Evolutionary conservation across 495 filamentous ascomycete species (phyloP).

Genomic region (Bathelium albidoporum): DNA sequence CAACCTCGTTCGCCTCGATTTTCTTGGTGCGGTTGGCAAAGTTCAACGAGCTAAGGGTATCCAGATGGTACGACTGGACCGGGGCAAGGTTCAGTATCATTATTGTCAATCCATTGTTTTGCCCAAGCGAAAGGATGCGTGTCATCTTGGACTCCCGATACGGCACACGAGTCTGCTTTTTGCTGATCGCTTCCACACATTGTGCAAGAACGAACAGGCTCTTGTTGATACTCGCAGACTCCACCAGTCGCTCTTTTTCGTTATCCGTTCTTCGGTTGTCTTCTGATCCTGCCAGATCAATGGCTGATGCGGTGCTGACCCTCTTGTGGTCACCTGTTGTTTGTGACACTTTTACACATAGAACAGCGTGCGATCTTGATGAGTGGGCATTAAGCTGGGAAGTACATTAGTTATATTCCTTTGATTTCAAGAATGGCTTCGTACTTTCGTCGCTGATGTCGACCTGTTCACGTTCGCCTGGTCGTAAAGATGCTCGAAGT

Average conservation of each 20-base stretch:
- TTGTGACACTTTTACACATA: conserved; percentile 79
- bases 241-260: conserved; percentile 81
- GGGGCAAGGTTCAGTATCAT: conserved; percentile 96
- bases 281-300: conserved; percentile 93
- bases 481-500: conserved; percentile 87
- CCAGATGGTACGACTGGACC: conserved; percentile 76
- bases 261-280: conserved; percentile 94
- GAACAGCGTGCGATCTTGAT: conserved; percentile 84
- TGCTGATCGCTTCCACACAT: conserved; percentile 88
- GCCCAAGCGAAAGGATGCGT: conserved; percentile 78
- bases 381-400: conserved; percentile 78
- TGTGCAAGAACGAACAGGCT: conserved; percentile 89
- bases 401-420: background rate
- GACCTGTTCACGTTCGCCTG: conserved; percentile 88
- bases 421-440: background rate
- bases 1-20: conserved; percentile 88
- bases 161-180: conserved; percentile 71
- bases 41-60: conserved; percentile 87
- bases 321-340: conserved; percentile 58
- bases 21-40: conserved; percentile 94
- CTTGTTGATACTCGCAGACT: conserved; percentile 99
- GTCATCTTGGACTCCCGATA: conserved; percentile 98
- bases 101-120: conserved; percentile 89
- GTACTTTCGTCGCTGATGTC: conserved; percentile 79
- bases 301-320: conserved; percentile 80